These are phyloP conservation scores for Amaranthus cruentus DNA, from an alignment of 148 eudicot species.

Conservation along the genomic window DNA sequence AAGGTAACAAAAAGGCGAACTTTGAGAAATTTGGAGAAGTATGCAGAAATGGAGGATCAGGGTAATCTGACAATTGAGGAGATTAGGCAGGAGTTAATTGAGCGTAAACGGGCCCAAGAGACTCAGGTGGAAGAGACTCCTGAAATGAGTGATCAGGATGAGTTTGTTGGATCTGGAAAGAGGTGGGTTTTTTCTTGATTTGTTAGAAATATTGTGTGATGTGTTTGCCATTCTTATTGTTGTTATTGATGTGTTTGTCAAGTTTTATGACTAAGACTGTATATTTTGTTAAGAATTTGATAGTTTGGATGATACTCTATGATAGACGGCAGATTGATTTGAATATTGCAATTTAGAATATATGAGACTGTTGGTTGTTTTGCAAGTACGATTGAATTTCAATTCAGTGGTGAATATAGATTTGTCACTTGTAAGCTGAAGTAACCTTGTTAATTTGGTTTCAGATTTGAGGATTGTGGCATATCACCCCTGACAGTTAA, in stretches of 20 bases:
- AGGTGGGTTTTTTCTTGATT: slow-evolving; percentile 41
- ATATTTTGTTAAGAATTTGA: background rate
- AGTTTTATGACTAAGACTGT: background rate
- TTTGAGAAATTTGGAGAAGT: slow-evolving; percentile 47
- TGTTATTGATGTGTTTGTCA: background rate
- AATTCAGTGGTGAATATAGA: background rate
- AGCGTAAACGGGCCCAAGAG: slow-evolving; percentile 31
- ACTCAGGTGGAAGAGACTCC: slow-evolving; percentile 5
- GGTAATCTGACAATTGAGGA: slow-evolving; percentile 43
- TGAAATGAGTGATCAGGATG: slow-evolving; percentile 26
- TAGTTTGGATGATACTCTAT: background rate
- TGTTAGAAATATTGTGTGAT: background rate
- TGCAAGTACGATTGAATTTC: background rate
- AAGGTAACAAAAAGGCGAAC: slow-evolving; percentile 47
- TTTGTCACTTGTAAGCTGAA: background rate
- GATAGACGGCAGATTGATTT: background rate
- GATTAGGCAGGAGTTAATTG: slow-evolving; percentile 47
- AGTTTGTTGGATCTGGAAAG: slow-evolving; percentile 44
- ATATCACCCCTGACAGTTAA: slow-evolving; percentile 71
- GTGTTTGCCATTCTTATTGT: background rate
- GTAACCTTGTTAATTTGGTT: background rate
- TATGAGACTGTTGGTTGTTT: background rate
- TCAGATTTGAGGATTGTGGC: slow-evolving; percentile 83
- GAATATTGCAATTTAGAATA: background rate
- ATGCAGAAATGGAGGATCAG: slow-evolving; percentile 41